Percentiles rank a stretch among this genome's conserved stretches.
phyloP scores from a whole-genome alignment of 495 filamentous ascomycete species.

The Hyphodiscus hymeniophilus region DNA sequence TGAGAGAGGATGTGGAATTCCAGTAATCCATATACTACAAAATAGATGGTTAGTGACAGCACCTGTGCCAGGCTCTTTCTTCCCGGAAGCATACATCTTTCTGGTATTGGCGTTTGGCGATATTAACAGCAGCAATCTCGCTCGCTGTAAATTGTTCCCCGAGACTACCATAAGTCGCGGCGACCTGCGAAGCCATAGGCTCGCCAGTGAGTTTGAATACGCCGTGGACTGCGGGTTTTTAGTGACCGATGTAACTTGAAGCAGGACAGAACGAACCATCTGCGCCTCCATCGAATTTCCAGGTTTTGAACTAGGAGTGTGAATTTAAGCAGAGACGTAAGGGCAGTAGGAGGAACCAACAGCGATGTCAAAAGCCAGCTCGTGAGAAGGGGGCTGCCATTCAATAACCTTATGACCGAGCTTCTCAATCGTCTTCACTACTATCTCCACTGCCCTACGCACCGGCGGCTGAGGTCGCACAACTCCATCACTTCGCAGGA shows the following conservation, averaged over 20 bases:
- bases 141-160: slow-evolving; percentile 33
- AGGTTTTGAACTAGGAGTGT: slow-evolving; percentile 29
- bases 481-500: slow-evolving; percentile 48
- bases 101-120: slow-evolving; percentile 49
- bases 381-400: slow-evolving; percentile 20
- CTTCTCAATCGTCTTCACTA: slow-evolving; percentile 39
- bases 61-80: no score
- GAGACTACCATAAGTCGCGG: slow-evolving; percentile 23
- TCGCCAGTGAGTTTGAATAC: slow-evolving; percentile 49
- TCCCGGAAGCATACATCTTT: no score
- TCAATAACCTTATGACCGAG: slow-evolving; percentile 43
- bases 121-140: slow-evolving; percentile 45
- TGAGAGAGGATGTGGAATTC: slow-evolving; percentile 48
- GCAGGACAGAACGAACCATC: slow-evolving; percentile 5
- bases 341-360: slow-evolving; percentile 3
- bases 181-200: slow-evolving; percentile 32
- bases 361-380: slow-evolving; percentile 4
- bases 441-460: slow-evolving; percentile 34
- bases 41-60: no score
- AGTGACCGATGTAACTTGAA: background rate
- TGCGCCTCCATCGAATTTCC: slow-evolving; percentile 39
- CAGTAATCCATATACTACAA: slow-evolving; percentile 55
- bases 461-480: slow-evolving; percentile 49
- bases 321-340: background rate
- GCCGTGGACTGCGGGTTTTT: background rate